These are phyloP conservation scores for Platanthera zijinensis DNA, from an alignment of 106 monocot genomes.

Conservation along the genomic window DNA sequence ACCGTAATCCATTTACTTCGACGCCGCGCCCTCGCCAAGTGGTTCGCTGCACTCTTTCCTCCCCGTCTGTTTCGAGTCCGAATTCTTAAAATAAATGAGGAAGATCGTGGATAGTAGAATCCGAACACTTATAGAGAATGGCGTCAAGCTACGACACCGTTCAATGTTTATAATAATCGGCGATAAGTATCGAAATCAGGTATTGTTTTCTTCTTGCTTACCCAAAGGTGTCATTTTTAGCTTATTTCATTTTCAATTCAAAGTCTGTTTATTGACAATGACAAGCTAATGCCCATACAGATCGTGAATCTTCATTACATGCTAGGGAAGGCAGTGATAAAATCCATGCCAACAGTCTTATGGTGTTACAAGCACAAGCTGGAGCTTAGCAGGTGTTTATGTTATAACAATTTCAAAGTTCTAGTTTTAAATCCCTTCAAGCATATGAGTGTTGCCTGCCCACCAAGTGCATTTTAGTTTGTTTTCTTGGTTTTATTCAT, in stretches of 20 bases:
- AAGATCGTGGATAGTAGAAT: conserved; percentile 94
- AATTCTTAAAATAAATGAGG: conserved; percentile 33
- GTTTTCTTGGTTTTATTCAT: too few species aligned
- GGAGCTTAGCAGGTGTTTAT: conserved; percentile 78
- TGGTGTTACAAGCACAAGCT: conserved; percentile 94
- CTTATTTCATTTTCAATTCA: background rate
- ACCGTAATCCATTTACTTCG: too few species aligned
- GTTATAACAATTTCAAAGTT: background rate
- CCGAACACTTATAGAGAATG: conserved; percentile 86
- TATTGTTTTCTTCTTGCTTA: background rate
- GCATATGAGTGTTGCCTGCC: background rate
- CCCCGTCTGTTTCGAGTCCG: background rate
- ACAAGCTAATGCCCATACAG: conserved; percentile 15
- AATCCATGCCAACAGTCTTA: conserved; percentile 54
- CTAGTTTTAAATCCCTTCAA: background rate
- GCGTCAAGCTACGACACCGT: conserved; percentile 74
- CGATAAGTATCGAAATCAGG: conserved; percentile 54
- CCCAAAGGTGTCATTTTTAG: background rate
- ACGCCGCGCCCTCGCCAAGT: too few species aligned
- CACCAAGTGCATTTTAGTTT: background rate
- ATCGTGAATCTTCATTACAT: conserved; percentile 82
- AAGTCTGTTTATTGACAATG: background rate
- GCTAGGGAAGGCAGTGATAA: conserved; percentile 52
- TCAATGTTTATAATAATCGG: conserved; percentile 81
- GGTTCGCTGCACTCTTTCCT: background rate